phyloP scores from a whole-genome alignment of 2,329 filamentous ascomycete genomes.

The Cordyceps pruinosa region DNA sequence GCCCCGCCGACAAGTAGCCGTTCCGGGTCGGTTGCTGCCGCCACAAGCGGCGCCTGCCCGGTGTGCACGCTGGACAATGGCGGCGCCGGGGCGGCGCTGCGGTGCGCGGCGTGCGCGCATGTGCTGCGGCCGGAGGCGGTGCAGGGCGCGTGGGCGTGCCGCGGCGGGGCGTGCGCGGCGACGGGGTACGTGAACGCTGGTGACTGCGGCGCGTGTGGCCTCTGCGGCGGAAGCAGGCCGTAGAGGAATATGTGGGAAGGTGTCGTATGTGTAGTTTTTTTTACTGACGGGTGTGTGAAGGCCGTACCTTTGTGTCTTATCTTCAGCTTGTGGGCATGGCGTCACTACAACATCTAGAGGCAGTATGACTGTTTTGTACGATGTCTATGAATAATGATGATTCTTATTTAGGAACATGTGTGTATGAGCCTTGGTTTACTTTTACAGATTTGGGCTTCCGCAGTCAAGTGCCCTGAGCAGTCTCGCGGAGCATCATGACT shows the following conservation, averaged over 20 bases:
- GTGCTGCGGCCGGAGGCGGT: constrained; percentile 53
- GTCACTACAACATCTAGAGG: too few species aligned
- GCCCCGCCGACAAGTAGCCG: neutral
- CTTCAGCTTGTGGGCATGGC: too few species aligned
- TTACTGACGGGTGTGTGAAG: too few species aligned
- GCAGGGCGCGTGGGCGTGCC: constrained; percentile 57
- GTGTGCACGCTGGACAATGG: constrained; percentile 65
- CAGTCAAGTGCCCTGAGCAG: too few species aligned
- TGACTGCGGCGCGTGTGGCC: constrained; percentile 62
- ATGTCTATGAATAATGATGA: neutral
- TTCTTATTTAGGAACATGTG: neutral
- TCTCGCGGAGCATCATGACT: too few species aligned
- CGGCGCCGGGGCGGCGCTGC: constrained; percentile 40
- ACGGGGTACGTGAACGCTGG: constrained; percentile 60
- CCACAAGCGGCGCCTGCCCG: constrained; percentile 41
- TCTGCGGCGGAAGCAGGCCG: constrained; percentile 46
- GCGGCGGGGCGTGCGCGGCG: constrained; percentile 45
- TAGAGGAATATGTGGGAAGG: neutral
- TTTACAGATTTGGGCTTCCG: neutral
- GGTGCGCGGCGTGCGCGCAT: constrained; percentile 63
- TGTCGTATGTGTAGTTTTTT: neutral
- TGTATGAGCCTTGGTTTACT: too few species aligned
- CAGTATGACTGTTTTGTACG: neutral
- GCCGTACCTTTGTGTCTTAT: too few species aligned
- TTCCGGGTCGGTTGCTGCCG: neutral